Percentiles rank a stretch among this genome's conserved stretches.
These are phyloP conservation scores for Apiospora sp. DNA, from an alignment of 2,329 filamentous ascomycete species.

Conservation along the genomic window DNA sequence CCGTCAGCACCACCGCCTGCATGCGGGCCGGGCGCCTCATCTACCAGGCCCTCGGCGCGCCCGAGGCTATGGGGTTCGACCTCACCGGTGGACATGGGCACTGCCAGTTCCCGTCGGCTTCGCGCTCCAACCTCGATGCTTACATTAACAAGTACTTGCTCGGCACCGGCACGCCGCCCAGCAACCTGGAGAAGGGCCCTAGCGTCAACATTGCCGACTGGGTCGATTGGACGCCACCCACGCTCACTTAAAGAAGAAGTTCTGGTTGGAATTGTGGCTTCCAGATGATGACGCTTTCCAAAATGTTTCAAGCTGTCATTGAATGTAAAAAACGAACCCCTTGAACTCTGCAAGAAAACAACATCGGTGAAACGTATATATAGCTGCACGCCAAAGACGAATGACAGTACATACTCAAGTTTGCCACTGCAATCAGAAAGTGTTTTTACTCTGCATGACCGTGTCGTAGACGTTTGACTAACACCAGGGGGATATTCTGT, in stretches of 20 bases:
- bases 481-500: no score
- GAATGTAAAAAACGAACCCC: neutral
- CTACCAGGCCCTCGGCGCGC: conserved; percentile 61
- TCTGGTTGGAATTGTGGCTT: no score
- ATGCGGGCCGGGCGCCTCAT: conserved; percentile 63
- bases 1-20: conserved; percentile 63
- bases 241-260: conserved; percentile 38
- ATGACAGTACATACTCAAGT: neutral
- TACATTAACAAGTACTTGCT: conserved; percentile 65
- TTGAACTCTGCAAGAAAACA: no score
- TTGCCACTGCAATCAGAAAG: neutral
- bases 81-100: conserved; percentile 62
- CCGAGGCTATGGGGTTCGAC: conserved; percentile 65
- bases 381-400: neutral
- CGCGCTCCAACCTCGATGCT: conserved; percentile 58
- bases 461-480: no score
- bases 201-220: conserved; percentile 49
- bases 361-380: neutral
- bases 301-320: neutral
- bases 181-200: conserved; percentile 47
- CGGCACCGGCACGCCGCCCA: conserved; percentile 43
- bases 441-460: no score
- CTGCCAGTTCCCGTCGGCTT: conserved; percentile 62
- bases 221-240: conserved; percentile 51
- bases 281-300: no score